Base-by-base conservation (phyloP, 2,329 filamentous ascomycete genomes). In the Didymella keratinophila region DNA sequence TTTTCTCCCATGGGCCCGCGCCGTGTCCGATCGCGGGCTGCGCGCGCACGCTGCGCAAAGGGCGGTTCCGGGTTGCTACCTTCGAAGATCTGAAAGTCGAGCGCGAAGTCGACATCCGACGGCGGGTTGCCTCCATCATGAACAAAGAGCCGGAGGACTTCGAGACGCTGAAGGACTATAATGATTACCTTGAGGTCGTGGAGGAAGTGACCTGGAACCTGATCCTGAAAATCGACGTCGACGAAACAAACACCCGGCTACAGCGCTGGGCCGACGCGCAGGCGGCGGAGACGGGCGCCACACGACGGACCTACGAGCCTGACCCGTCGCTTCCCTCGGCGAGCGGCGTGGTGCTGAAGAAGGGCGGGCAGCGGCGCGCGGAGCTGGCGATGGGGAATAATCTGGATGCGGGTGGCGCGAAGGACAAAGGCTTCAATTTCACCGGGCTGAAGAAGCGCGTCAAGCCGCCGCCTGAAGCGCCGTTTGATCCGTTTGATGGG, bases 111-210 rank as follows among this genome's bases (percentile, higher is more conserved):
- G 95, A 99, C 78, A 92, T 98, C 59, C 85, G 95, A 52, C 86
- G 88, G 58, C 84, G 91, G 54, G 92, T 98, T 2, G 88, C 88
- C 9, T 9, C 4, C 20, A 90, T 94, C 10, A 94, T 98, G 78
- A 97, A 98, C 80, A 89, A 92, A 70, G 83, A 87, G 18, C 89
- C 97, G 79, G 91, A 95, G 62, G 95, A 99, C 76, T 99, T 99
- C 71, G 90, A 96, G 76, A 87, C 86, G 2, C 83, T 97, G 59
- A 81, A 86, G 42, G 90, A 88, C 72, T 99, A 89, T 82, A 97
- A 99, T 79, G 89, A 97, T 77, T 97, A 98, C 79, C 87, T 99
- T 12, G 92, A 98, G 78, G 88, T 91, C 72, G 92, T 97, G 37
- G 95, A 99, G 80, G 87, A 90, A 65, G 85, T 97, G 61, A 93